Base-by-base conservation (phyloP, 805 yeast genomes). In the Candida sonorensis region DNA sequence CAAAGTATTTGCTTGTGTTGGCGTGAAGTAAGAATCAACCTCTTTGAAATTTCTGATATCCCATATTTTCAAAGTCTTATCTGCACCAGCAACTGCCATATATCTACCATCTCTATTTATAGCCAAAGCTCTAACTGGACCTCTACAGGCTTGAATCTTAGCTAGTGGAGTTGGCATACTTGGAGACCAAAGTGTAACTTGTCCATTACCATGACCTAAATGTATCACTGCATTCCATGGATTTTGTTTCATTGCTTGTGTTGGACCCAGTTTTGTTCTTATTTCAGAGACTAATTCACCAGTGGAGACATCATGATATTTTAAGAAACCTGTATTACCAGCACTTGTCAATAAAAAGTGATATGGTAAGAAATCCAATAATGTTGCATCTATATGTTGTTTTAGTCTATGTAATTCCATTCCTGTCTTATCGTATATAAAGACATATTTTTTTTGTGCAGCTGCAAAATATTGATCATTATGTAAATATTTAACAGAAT, bases 151-250 rank as follows among this genome's bases (percentile, higher is more conserved):
- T 45, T 83, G 82, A 26, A 92, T 59, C 53, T 85, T 86, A 4
- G 75, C 97, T 38, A 90, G 62, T 1, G 97, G 94, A 7, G 84
- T 74, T 6, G 86, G 66, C 79, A 83, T 77, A 30, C 78, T 74
- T 6, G 98, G 98, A 0, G 96, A 72, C 97, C 97, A 92, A 28
- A 92, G 61, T 0, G 97, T 72, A 0, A 92, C 95, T 7, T 86
- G 79, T 38, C 98, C 98, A 51, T 85, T 90, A 8, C 82, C 72
- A 53, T 88, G 97, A 21, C 98, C 98, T 36, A 87, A 67, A 55
- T 92, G 94, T 64, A 88, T 76, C 11, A 90, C 83, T 0, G 97
- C 98, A 54, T 92, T 92, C 82, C 94, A 86, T 3, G 95, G 95
- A 53, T 90, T 92, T 47, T 84, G 95, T 31, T 80, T 65, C 87